Percentiles rank a stretch among this genome's conserved stretches.
These are phyloP conservation scores for Graphilbum fragrans DNA, from an alignment of 2,329 filamentous ascomycete species.

Conservation along the genomic window DNA sequence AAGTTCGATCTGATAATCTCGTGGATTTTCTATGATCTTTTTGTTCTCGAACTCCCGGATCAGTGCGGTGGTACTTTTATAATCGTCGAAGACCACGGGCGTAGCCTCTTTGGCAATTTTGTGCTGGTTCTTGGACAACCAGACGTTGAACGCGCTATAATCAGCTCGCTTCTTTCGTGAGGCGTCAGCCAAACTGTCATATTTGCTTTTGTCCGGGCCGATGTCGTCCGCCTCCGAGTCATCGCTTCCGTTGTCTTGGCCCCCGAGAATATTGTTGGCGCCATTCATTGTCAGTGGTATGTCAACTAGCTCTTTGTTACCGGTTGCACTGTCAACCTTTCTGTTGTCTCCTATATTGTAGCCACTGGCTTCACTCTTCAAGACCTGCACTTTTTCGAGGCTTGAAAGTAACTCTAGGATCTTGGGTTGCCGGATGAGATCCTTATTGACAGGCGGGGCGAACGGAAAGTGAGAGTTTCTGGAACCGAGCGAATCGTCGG, in stretches of 20 bases:
- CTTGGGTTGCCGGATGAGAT: no score
- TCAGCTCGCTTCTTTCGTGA: slow-evolving; percentile 36
- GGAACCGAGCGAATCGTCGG: no score
- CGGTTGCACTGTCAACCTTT: no score
- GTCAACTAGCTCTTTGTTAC: no score
- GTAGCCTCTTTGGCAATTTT: slow-evolving; percentile 16
- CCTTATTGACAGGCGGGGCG: no score
- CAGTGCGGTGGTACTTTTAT: slow-evolving; percentile 20
- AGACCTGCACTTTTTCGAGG: no score
- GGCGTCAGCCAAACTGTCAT: slow-evolving; percentile 6
- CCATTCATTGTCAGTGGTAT: no score
- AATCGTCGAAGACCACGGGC: slow-evolving; percentile 15
- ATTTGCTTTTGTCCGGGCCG: slow-evolving; percentile 6
- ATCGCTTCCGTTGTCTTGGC: background rate
- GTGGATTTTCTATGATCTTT: slow-evolving; percentile 60
- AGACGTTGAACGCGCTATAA: slow-evolving; percentile 34
- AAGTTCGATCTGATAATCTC: slow-evolving; percentile 86
- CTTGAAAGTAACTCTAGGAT: no score
- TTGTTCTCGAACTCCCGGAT: slow-evolving; percentile 22
- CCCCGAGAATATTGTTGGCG: background rate
- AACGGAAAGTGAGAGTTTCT: no score
- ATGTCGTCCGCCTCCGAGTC: slow-evolving; percentile 13
- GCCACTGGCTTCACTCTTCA: no score
- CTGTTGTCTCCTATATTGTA: background rate
- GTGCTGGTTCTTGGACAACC: slow-evolving; percentile 22